phyloP scores from a whole-genome alignment of 148 eudicot genomes.

The Mesembryanthemum crystallinum region DNA sequence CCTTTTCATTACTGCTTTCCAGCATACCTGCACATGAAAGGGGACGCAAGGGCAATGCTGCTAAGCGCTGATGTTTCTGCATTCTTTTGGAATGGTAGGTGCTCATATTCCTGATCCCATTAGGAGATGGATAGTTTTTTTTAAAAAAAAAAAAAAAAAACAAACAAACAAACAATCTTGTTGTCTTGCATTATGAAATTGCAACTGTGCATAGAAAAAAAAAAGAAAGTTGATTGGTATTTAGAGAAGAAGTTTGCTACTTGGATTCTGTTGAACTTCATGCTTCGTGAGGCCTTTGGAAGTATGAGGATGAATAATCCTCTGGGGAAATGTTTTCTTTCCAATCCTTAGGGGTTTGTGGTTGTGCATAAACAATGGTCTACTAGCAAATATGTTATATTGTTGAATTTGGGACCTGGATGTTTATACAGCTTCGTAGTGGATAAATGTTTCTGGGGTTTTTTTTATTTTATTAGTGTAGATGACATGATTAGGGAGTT shows the following conservation, averaged over 20 bases:
- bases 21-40: no score
- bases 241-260: not conserved
- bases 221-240: no score
- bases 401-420: not conserved
- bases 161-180: not conserved
- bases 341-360: not conserved
- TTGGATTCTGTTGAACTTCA: not conserved
- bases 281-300: no score
- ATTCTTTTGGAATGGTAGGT: not conserved
- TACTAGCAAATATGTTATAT: not conserved
- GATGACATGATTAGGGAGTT: not conserved
- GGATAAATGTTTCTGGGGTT: not conserved
- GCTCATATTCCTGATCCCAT: not conserved
- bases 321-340: not conserved
- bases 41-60: no score
- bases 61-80: no score
- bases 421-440: not conserved
- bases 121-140: not conserved
- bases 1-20: no score
- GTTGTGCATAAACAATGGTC: not conserved
- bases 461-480: not conserved
- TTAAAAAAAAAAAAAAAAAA: no score
- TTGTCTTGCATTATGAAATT: not conserved
- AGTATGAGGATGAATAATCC: not conserved
- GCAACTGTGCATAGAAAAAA: not conserved